A percentile compares a stretch with the other conserved stretches of the same genome.
These are phyloP conservation scores for Coprinellus aureogranulatus DNA, from an alignment of 768 basidiomycete species.

Conservation along the genomic window DNA sequence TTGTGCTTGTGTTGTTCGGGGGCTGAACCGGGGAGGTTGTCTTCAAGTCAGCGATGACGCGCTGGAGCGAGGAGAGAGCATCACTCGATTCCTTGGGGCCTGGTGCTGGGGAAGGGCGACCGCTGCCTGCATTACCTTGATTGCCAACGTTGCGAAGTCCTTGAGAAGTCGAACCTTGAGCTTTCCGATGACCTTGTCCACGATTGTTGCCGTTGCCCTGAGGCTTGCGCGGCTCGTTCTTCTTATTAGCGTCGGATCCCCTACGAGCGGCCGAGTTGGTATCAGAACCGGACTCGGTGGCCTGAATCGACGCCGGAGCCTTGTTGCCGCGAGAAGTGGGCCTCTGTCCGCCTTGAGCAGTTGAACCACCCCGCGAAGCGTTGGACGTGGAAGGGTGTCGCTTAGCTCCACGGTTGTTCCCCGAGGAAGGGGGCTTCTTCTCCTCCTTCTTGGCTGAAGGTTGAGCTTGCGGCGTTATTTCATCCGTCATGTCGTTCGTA, in stretches of 20 bases:
- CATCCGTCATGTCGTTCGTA: conserved; percentile 90
- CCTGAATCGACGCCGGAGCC: conserved; percentile 37
- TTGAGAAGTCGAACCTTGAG: conserved; percentile 58
- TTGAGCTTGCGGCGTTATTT: conserved; percentile 59
- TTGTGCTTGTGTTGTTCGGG: conserved; percentile 40
- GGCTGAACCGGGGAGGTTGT: conserved; percentile 67
- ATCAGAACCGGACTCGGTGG: conserved; percentile 70
- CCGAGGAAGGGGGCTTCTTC: conserved; percentile 56
- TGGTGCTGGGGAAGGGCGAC: conserved; percentile 48
- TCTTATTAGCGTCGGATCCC: conserved; percentile 53
- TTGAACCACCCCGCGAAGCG: conserved; percentile 41
- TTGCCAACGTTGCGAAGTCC: conserved; percentile 43
- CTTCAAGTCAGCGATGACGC: conserved; percentile 92
- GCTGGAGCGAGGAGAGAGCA: conserved; percentile 83
- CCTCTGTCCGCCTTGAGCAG: conserved; percentile 45
- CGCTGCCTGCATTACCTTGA: conserved; percentile 43
- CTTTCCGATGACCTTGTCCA: conserved; percentile 5
- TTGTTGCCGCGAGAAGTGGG: conserved; percentile 68
- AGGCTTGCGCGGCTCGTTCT: conserved; percentile 55
- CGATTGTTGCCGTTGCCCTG: conserved; percentile 21
- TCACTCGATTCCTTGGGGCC: conserved; percentile 64
- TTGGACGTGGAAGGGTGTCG: conserved; percentile 53
- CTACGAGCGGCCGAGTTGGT: conserved; percentile 52
- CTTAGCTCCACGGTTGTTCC: conserved; percentile 55
- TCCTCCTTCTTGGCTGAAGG: conserved; percentile 67